These are phyloP conservation scores for Trametes meyenii DNA, from an alignment of 768 basidiomycete species.

Conservation along the genomic window DNA sequence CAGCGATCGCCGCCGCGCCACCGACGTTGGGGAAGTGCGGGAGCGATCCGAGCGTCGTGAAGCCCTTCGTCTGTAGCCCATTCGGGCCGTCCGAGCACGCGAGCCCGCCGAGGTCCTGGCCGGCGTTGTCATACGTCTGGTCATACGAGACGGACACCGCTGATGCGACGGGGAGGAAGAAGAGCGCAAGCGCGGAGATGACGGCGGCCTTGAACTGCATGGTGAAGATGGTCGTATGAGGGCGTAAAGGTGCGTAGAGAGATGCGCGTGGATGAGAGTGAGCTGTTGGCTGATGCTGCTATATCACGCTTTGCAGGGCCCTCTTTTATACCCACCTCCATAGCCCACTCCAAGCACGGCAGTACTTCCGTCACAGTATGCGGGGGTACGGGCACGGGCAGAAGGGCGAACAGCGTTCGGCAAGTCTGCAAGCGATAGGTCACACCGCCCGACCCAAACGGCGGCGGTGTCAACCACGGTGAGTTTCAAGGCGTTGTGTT, in stretches of 20 bases:
- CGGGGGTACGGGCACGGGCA: background rate
- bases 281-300: background rate
- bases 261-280: background rate
- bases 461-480: background rate
- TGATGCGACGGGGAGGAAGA: constrained; percentile 11
- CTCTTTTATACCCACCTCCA: background rate
- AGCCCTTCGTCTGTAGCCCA: constrained; percentile 39
- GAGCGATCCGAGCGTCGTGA: constrained; percentile 41
- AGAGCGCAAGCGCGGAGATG: constrained; percentile 11
- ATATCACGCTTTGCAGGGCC: background rate
- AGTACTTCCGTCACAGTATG: background rate
- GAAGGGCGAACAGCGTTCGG: background rate
- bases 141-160: constrained; percentile 41
- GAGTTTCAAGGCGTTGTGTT: background rate
- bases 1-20: constrained; percentile 34
- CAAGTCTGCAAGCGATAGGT: background rate
- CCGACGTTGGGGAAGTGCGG: constrained; percentile 42
- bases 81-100: constrained; percentile 44
- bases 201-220: constrained; percentile 19
- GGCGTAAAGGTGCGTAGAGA: background rate
- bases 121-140: constrained; percentile 37
- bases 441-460: background rate
- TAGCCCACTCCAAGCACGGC: background rate
- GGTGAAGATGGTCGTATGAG: background rate
- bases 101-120: constrained; percentile 32